Evolutionary conservation across 2,329 filamentous ascomycete species (phyloP).

Genomic region (Paraphoma sp.): DNA sequence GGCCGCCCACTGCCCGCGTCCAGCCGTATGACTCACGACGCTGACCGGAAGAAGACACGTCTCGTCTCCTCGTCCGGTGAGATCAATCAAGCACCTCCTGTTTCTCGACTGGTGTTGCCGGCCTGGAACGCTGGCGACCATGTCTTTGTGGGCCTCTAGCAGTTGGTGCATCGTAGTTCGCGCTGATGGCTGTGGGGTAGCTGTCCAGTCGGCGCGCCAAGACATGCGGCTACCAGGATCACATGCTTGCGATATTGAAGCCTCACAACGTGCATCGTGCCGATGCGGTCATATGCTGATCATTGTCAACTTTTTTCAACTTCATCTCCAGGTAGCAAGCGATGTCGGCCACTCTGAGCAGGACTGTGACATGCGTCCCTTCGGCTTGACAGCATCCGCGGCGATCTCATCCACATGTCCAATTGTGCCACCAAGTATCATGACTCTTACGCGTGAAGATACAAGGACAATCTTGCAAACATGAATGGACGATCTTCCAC

Average conservation of each 20-base stretch:
- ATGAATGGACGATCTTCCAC: too few relatives aligned
- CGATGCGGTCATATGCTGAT: too few relatives aligned
- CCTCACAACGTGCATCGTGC: not conserved
- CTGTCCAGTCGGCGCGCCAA: not conserved
- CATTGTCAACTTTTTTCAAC: too few relatives aligned
- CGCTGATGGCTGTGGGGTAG: not conserved
- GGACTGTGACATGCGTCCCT: too few relatives aligned
- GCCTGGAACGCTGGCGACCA: not conserved
- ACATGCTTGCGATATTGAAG: not conserved
- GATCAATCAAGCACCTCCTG: slow-evolving; percentile 6
- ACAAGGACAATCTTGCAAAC: too few relatives aligned
- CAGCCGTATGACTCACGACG: slow-evolving; percentile 30
- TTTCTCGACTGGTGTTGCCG: slow-evolving; percentile 3
- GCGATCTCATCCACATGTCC: too few relatives aligned
- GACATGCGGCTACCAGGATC: not conserved
- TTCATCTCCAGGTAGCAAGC: too few relatives aligned
- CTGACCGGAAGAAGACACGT: slow-evolving; percentile 25
- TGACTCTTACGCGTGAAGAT: too few relatives aligned
- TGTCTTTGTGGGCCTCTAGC: not conserved
- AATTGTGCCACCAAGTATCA: too few relatives aligned
- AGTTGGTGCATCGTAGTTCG: slow-evolving; percentile 3
- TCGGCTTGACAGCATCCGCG: too few relatives aligned
- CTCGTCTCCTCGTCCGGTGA: slow-evolving; percentile 16
- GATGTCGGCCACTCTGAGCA: too few relatives aligned
- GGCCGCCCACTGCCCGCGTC: slow-evolving; percentile 18